Percentiles rank a stretch among this genome's conserved stretches.
These are phyloP conservation scores for Mycena leptocephala DNA, from an alignment of 768 basidiomycete species.

Conservation along the genomic window DNA sequence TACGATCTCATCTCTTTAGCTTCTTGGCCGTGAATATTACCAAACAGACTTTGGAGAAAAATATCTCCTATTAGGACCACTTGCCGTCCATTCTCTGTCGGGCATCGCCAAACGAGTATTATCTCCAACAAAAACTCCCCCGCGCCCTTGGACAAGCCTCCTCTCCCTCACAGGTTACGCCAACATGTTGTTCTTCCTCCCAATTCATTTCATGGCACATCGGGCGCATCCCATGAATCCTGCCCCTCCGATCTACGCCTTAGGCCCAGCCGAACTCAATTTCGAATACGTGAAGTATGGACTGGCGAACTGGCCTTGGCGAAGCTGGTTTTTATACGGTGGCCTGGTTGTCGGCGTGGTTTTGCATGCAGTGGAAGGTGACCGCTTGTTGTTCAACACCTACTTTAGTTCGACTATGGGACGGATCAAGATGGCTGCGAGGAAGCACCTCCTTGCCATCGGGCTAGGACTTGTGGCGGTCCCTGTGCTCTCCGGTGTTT, in stretches of 20 bases:
- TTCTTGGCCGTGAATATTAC: slow-evolving; percentile 91
- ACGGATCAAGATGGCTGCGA: slow-evolving; percentile 36
- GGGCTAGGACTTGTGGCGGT: slow-evolving; percentile 56
- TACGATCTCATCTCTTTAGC: slow-evolving; percentile 54
- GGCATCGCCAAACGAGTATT: slow-evolving; percentile 74
- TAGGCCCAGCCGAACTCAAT: slow-evolving; percentile 86
- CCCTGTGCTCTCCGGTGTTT: slow-evolving; percentile 73
- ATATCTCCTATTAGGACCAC: slow-evolving; percentile 76
- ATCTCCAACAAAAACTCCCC: slow-evolving; percentile 50
- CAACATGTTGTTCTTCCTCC: slow-evolving; percentile 69
- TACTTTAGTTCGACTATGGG: slow-evolving; percentile 55
- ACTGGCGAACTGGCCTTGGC: slow-evolving; percentile 72
- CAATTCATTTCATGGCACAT: slow-evolving; percentile 81
- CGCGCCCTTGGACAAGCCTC: slow-evolving; percentile 55
- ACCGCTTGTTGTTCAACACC: slow-evolving; percentile 65
- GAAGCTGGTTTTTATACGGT: slow-evolving; percentile 75
- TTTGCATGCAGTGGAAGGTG: slow-evolving; percentile 78
- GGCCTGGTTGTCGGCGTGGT: slow-evolving; percentile 71
- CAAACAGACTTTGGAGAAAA: slow-evolving; percentile 81
- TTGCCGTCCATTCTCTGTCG: slow-evolving; percentile 76
- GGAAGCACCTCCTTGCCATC: slow-evolving; percentile 46
- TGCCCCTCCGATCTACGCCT: slow-evolving; percentile 64
- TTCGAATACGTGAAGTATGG: slow-evolving; percentile 89
- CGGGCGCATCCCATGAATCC: slow-evolving; percentile 69
- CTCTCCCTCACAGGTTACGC: slow-evolving; percentile 80